A percentile compares a stretch with the other conserved stretches of the same genome.
Evolutionary conservation across 768 basidiomycete species (phyloP).

Genomic region (Coprinopsis sp.): DNA sequence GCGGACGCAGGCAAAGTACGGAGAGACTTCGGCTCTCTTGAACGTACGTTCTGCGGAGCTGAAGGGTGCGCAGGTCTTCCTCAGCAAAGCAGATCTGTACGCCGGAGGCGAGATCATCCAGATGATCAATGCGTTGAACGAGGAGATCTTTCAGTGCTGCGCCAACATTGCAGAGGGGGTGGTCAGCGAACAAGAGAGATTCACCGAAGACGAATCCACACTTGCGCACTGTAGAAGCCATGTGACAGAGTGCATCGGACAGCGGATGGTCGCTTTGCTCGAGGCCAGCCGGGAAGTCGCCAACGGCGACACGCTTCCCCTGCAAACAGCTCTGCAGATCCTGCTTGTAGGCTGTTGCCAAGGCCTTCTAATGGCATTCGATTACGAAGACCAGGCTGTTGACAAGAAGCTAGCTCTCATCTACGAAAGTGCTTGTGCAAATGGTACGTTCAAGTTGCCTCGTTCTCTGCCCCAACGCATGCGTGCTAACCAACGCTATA

Average conservation of each 20-base stretch:
- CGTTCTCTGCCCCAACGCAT: neutral
- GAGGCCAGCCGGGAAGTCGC: neutral
- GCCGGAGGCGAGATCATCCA: conserved; percentile 41
- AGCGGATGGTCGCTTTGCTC: conserved; percentile 1
- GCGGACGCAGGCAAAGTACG: conserved; percentile 16
- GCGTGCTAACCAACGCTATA: conserved; percentile 9
- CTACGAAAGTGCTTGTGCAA: neutral
- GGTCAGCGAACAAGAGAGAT: neutral
- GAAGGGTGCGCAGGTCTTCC: conserved; percentile 37
- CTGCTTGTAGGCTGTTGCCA: neutral
- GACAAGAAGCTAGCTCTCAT: conserved; percentile 3
- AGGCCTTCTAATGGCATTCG: conserved; percentile 1
- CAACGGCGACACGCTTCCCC: conserved; percentile 1
- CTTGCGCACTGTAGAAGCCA: too few relatives aligned
- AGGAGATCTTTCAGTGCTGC: conserved; percentile 43
- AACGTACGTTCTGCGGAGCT: conserved; percentile 34
- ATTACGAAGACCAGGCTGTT: neutral
- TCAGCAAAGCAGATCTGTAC: conserved; percentile 38
- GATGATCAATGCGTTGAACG: conserved; percentile 38
- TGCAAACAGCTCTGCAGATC: conserved; percentile 7
- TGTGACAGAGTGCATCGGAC: neutral
- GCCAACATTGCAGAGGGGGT: conserved; percentile 38
- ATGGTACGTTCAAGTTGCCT: conserved; percentile 6
- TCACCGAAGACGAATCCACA: neutral
- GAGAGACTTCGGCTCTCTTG: conserved; percentile 16